These are phyloP conservation scores for Geosmithia putterillii DNA, from an alignment of 2,329 filamentous ascomycete genomes.

Conservation along the genomic window DNA sequence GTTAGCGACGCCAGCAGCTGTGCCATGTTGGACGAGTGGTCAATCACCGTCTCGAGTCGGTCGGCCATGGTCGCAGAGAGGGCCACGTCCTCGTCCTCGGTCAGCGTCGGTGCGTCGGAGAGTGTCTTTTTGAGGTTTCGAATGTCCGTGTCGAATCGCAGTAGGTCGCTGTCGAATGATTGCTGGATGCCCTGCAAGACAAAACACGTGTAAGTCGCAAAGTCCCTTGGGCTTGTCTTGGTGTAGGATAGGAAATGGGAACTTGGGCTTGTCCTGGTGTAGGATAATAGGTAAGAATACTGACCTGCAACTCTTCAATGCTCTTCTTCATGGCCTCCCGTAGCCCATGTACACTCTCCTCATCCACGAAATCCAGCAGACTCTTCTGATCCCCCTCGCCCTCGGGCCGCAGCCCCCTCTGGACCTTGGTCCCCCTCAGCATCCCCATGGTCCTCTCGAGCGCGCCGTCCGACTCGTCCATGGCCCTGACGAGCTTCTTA, in stretches of 20 bases:
- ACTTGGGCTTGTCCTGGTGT: no score
- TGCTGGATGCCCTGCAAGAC: conserved; percentile 44
- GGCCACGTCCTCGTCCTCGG: conserved; percentile 17
- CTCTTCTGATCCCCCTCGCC: conserved; percentile 46
- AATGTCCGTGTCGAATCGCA: conserved; percentile 64
- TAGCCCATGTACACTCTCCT: conserved; percentile 53
- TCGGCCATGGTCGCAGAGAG: conserved; percentile 31
- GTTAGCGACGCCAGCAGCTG: conserved; percentile 68
- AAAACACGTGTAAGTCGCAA: no score
- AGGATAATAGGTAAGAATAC: conserved; percentile 4
- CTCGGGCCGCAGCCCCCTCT: conserved; percentile 47
- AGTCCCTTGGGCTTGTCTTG: no score
- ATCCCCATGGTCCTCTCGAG: conserved; percentile 55
- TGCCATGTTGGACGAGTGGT: conserved; percentile 73
- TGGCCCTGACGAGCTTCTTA: conserved; percentile 44
- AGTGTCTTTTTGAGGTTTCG: conserved; percentile 49
- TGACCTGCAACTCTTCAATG: conserved; percentile 57
- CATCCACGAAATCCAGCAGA: conserved; percentile 67
- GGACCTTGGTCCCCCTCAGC: conserved; percentile 51
- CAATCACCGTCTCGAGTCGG: conserved; percentile 45
- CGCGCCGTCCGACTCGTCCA: conserved; percentile 54
- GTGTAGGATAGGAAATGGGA: no score
- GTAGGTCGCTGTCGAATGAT: conserved; percentile 65
- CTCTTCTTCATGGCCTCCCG: conserved; percentile 55
- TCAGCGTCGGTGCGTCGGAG: conserved; percentile 22